phyloP scores from a whole-genome alignment of 2,329 filamentous ascomycete genomes.

The Celoporthe dispersa region DNA sequence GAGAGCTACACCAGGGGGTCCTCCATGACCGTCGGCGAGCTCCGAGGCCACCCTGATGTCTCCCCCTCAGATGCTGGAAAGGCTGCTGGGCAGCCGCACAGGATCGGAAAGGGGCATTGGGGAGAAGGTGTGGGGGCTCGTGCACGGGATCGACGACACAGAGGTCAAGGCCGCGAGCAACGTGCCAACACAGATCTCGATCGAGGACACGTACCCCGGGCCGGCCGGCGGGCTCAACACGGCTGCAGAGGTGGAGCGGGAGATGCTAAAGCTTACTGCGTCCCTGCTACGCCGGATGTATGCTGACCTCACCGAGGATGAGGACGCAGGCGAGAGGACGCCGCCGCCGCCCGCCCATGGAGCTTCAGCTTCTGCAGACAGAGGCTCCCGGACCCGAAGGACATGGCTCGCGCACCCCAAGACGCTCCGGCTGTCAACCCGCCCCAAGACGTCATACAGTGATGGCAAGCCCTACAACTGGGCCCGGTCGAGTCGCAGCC shows the following conservation, averaged over 20 bases:
- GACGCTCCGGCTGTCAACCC: constrained; percentile 80
- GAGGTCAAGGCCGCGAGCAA: constrained; percentile 74
- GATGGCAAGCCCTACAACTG: constrained; percentile 59
- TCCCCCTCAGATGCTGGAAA: constrained; percentile 68
- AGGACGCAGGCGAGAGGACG: constrained; percentile 42
- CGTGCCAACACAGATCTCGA: constrained; percentile 86
- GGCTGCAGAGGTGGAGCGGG: constrained; percentile 64
- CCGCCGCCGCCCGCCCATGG: constrained; percentile 16
- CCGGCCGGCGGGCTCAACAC: constrained; percentile 67
- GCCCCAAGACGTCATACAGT: constrained; percentile 49
- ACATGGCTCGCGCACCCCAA: constrained; percentile 80
- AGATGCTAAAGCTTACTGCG: constrained; percentile 69
- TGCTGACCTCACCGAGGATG: constrained; percentile 68
- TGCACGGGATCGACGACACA: constrained; percentile 79
- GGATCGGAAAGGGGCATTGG: constrained; percentile 76
- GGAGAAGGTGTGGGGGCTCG: constrained; percentile 71
- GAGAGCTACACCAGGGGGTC: constrained; percentile 44
- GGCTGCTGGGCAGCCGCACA: constrained; percentile 66
- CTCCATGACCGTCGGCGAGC: constrained; percentile 65
- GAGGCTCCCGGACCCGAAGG: background rate
- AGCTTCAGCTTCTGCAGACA: background rate
- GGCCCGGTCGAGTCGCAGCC: constrained; percentile 76
- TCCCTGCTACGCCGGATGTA: constrained; percentile 81
- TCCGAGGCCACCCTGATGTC: constrained; percentile 67
- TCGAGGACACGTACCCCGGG: constrained; percentile 81